Conservation (phyloP, 2,329 filamentous ascomycete genomes). For the Neopestalotiopsis sp. region DNA sequence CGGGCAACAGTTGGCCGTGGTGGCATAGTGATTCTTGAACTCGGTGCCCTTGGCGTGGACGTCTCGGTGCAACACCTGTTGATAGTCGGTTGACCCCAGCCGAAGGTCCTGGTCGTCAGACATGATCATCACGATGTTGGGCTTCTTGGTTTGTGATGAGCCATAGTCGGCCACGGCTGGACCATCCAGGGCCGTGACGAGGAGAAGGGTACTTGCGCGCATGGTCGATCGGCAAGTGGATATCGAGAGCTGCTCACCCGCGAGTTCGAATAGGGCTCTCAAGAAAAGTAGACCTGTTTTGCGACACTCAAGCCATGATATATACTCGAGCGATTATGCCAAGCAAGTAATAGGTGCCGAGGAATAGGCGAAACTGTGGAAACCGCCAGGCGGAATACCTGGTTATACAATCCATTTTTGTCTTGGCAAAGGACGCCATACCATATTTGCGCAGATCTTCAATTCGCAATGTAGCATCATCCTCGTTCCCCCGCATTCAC, state of each 20-base stretch:
- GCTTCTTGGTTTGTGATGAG: neutral
- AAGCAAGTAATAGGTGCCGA: neutral
- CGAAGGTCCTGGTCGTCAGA: constrained; percentile 35
- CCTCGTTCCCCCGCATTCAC: neutral
- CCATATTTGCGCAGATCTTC: neutral
- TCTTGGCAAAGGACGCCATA: neutral
- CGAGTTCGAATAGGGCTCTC: neutral
- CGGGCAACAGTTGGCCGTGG: constrained; percentile 35
- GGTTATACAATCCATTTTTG: neutral
- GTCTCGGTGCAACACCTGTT: constrained; percentile 25
- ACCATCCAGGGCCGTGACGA: neutral
- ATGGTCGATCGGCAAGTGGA: neutral
- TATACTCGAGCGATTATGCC: neutral
- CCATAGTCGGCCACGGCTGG: neutral
- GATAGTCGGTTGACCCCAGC: constrained; percentile 23
- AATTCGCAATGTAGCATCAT: neutral
- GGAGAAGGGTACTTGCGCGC: neutral
- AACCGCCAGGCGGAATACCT: neutral
- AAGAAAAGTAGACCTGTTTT: neutral
- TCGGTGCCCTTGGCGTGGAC: constrained; percentile 30
- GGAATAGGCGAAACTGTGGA: neutral
- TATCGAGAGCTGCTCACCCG: neutral
- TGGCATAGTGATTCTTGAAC: constrained; percentile 36
- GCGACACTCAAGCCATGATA: neutral
- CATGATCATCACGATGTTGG: constrained; percentile 33